Conservation (phyloP, 139 green algal species). For the Astrephomene gubernaculifera region DNA sequence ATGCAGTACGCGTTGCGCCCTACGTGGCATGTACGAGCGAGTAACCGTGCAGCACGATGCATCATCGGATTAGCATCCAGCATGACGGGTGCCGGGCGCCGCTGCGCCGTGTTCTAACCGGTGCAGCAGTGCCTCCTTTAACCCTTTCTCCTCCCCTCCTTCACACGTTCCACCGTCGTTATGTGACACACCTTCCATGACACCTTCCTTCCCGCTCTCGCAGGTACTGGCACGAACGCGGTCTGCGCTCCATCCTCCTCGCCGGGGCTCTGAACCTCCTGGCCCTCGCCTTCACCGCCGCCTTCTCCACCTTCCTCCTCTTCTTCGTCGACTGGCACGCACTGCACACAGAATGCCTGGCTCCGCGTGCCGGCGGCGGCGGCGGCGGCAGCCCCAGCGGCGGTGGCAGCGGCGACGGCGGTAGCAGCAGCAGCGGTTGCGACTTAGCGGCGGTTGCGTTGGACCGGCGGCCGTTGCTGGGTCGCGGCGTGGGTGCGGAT, state of each 20-base stretch:
- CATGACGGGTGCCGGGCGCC: no score
- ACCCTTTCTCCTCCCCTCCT: no score
- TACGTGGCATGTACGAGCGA: no score
- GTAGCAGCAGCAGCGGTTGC: background rate
- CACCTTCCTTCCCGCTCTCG: no score
- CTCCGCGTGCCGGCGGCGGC: background rate
- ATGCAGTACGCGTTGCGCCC: no score
- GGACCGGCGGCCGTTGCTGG: constrained; percentile 39
- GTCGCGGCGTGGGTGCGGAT: constrained; percentile 39
- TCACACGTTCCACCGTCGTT: no score
- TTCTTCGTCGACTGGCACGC: constrained; percentile 89
- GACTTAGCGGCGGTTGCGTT: constrained; percentile 25
- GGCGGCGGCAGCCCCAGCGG: background rate
- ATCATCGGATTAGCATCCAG: no score
- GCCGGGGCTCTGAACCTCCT: constrained; percentile 85
- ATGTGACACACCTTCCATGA: no score
- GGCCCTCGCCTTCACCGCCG: constrained; percentile 92
- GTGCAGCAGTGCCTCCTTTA: no score
- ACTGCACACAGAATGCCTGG: constrained; percentile 61
- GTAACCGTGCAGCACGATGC: no score
- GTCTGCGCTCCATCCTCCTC: constrained; percentile 75
- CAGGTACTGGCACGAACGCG: constrained; percentile 89
- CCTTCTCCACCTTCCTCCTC: constrained; percentile 88
- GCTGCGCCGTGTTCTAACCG: no score
- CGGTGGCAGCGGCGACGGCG: background rate